Conservation (phyloP, 2,329 filamentous ascomycete genomes). For the Sporothrix dimorphospora region DNA sequence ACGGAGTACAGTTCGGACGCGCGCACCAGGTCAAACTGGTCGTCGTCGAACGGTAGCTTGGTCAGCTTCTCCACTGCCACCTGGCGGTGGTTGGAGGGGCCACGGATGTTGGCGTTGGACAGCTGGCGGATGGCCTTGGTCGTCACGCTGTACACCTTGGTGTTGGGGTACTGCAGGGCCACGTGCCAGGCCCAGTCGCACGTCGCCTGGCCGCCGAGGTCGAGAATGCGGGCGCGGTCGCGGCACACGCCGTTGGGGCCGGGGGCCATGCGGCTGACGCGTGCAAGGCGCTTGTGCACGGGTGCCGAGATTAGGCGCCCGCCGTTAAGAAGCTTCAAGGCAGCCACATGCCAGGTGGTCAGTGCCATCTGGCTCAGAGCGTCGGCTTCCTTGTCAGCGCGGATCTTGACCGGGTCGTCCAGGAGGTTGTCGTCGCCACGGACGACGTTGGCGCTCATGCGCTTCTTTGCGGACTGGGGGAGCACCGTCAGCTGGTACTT, state of each 20-base stretch:
- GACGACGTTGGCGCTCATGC: conserved; percentile 71
- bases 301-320: conserved; percentile 67
- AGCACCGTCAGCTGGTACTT: conserved; percentile 78
- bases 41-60: conserved; percentile 80
- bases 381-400: conserved; percentile 77
- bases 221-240: conserved; percentile 71
- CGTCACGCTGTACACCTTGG: conserved; percentile 85
- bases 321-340: conserved; percentile 63
- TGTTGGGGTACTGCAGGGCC: conserved; percentile 80
- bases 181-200: conserved; percentile 98
- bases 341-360: conserved; percentile 64
- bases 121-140: conserved; percentile 70
- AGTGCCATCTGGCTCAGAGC: conserved; percentile 72
- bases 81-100: conserved; percentile 84
- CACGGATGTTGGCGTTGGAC: conserved; percentile 74
- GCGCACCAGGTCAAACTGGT: conserved; percentile 89
- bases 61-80: conserved; percentile 77
- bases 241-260: conserved; percentile 48
- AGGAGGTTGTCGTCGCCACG: conserved; percentile 68
- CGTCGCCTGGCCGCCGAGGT: conserved; percentile 80
- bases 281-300: conserved; percentile 63
- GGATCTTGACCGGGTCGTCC: conserved; percentile 65
- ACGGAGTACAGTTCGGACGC: conserved; percentile 84
- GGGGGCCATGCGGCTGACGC: conserved; percentile 54
- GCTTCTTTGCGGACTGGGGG: conserved; percentile 70